Base-by-base conservation (phyloP, 352 stramenopile species). In the Globisporangium perplexum region DNA sequence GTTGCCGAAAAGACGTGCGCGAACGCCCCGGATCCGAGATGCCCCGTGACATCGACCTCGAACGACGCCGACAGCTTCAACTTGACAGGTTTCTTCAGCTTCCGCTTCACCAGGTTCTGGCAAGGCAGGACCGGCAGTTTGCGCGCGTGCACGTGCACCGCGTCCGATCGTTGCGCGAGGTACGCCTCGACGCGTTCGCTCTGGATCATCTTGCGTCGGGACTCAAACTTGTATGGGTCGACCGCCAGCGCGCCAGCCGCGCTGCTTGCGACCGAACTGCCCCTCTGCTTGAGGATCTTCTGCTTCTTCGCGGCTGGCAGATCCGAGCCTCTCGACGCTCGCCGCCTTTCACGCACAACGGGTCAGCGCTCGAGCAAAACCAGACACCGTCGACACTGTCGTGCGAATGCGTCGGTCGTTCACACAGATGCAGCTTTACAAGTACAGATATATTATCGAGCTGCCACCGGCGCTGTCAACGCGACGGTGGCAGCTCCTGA, bases 11-110 rank as follows among this genome's bases (percentile, higher is more conserved):
- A 94, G 0, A 94, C 83, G 55, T 74, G 70, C 12, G 83, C 81
- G 55, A 91, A 94, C 17, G 77, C 78, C 24, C 83, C 83, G 26
- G 81, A 80, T 26, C 83, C 83, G 8, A 94, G 62, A 35, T 88
- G 61, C 7, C 77, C 77, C 23, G 77, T 58, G 2, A 86, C 61
- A 42, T 88, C 50, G 31, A 83, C 44, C 31, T 49, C 57, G 30
- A 75, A 53, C 23, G 64, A 66, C 8, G 61, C 15, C 33, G 70
- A 68, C 18, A 77, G 36, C 20, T 63, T 48, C 30, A 93, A 53
- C 14, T 48, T 49, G 43, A 83, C 65, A 7, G 72, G 41, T 31
- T 72, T 90, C 60, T 72, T 86, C 30, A 93, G 62, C 50, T 83
- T 88, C 33, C 69, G 67, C 31, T 70, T 74, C 33, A 63, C 52